Base-by-base conservation (phyloP, 2,329 filamentous ascomycete species). In the Colletotrichum sansevieriae region DNA sequence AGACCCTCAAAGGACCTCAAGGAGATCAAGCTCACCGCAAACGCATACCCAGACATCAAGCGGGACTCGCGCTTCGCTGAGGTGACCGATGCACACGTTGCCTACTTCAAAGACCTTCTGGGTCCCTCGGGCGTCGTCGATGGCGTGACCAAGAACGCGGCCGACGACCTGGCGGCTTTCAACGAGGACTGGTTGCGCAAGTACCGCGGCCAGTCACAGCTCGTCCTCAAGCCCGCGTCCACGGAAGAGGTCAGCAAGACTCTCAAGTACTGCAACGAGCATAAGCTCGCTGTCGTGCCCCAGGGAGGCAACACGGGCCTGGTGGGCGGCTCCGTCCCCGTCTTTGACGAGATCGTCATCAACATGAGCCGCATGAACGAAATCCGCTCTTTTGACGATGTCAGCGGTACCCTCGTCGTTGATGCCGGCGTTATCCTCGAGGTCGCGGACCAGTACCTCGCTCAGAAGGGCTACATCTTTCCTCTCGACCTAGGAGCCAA, bases 141-240 rank as follows among this genome's bases (percentile, higher is more conserved):
- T 77, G 93, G 93, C 58, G 87, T 97, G 63, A 93, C 90, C 3
- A 81, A 88, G 73, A 89, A 95, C 79, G 90, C 82, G 35, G 83
- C 85, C 2, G 92, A 93, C 74, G 96, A 98, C 77, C 86, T 98
- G 72, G 93, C 96, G 78, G 88, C 92, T 8, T 99, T 94, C 86
- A 99, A 99, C 81, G 90, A 91, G 77, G 96, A 99, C 82, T 99
- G 97, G 96, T 98, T 99, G 95, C 91, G 93, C 81, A 99, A 99
- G 83, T 99, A 97, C 83, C 91, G 93, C 70, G 97, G 96, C 35
- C 94, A 98, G 80, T 90, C 93, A 70, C 90, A 91, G 76, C 84
- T 99, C 29, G 94, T 98, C 4, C 83, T 99, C 71, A 97, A 94
- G 82, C 96, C 96, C 11, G 88, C 87, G 59, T 92, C 89, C 15